Evolutionary conservation across 1,284 basidiomycete genomes (phyloP).

Genomic region (Melampsora larici-populina): DNA sequence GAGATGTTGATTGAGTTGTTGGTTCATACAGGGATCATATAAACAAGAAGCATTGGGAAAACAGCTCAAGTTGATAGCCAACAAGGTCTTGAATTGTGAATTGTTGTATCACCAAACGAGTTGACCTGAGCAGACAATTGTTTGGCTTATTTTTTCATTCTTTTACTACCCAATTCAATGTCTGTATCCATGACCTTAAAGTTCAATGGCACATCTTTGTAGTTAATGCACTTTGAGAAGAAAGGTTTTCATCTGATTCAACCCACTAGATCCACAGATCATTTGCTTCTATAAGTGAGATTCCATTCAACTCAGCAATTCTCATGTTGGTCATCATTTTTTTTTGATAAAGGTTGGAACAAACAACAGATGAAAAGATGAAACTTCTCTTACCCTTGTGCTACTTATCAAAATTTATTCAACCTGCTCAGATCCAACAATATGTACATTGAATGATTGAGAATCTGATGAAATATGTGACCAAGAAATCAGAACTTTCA

Average conservation of each 20-base stretch:
- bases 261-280: no score
- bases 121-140: no score
- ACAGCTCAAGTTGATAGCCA: no score
- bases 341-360: neutral
- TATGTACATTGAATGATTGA: neutral
- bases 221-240: conserved; percentile 24
- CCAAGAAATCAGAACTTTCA: conserved; percentile 22
- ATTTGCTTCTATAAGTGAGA: no score
- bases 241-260: no score
- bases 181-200: neutral
- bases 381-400: conserved; percentile 10
- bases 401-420: conserved; percentile 18
- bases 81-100: no score
- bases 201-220: neutral
- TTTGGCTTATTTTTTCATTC: conserved; percentile 1
- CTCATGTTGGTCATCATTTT: neutral
- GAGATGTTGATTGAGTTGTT: no score
- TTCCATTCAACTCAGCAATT: neutral
- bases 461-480: conserved; percentile 18
- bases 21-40: no score
- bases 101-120: no score
- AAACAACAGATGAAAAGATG: conserved; percentile 7
- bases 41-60: no score
- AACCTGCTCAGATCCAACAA: conserved; percentile 16
- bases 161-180: neutral